Percentiles rank a stretch among this genome's conserved stretches.
phyloP scores from a whole-genome alignment of 2,329 filamentous ascomycete species.

The Dactylellina haptotyla region DNA sequence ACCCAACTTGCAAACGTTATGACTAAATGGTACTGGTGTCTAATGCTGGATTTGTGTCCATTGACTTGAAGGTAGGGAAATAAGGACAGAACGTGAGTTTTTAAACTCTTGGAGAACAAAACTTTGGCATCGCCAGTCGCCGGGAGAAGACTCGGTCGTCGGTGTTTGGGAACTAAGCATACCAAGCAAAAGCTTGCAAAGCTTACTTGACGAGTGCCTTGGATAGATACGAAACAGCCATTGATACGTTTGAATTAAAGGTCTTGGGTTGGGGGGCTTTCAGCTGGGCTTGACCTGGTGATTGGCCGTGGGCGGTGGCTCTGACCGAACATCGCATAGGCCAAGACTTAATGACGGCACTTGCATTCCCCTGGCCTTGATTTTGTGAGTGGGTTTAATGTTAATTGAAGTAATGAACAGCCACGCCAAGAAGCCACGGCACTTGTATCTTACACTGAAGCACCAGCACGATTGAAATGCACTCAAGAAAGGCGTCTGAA shows the following conservation, averaged over 20 bases:
- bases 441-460: no score
- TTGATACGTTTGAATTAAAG: conserved; percentile 12
- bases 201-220: conserved; percentile 28
- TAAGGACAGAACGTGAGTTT: not conserved
- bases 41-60: not conserved
- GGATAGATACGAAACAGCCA: conserved; percentile 2
- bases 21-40: not conserved
- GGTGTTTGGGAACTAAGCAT: conserved; percentile 12
- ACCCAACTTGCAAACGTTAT: not conserved
- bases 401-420: no score
- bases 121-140: no score
- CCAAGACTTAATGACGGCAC: conserved; percentile 17
- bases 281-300: not conserved
- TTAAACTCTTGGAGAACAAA: no score
- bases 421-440: no score
- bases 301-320: conserved; percentile 17
- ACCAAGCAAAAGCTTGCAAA: conserved; percentile 36
- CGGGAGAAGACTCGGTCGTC: no score
- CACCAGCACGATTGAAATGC: no score
- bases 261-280: conserved; percentile 11
- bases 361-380: not conserved
- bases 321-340: conserved; percentile 36
- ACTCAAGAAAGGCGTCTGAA: no score
- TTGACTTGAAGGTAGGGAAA: no score
- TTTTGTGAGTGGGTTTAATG: no score